Base-by-base conservation (phyloP, 75 land plant species). In the Cryptomeria japonica region DNA sequence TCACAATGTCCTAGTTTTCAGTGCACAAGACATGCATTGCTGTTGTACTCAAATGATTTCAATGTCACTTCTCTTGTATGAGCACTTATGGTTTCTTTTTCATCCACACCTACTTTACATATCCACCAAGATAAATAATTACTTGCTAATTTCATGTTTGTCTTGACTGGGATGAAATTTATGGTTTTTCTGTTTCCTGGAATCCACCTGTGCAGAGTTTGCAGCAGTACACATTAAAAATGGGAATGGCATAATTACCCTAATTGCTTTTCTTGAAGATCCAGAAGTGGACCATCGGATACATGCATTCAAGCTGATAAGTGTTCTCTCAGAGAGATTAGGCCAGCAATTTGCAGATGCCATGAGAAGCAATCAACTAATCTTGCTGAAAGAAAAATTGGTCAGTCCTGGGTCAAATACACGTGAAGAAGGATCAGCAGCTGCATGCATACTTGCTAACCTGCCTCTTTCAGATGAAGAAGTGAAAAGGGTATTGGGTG, bases 361-460 rank as follows among this genome's bases (percentile, higher is more conserved):
- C 9, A 88, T 94, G 32, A 89, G 87, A 39, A 83, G 85, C 12
- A 75, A 86, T 53, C 91, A 89, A 61, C 86, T 94, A 9, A 14
- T 42, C 49, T 39, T 86, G 6, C 85, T 94, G 18, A 93, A 92
- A 88, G 93, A 93, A 70, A 89, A 88, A 32, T 72, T 93, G 46
- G 31, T 90, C 36, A 88, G 70, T 42, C 34, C 89, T 44, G 89
- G 89, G 36, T 73, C 68, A 28, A 83, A 72, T 51, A 32, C 84
- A 31, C 38, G 73, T 49, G 87, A 80, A 51, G 94, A 92, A 84
- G 90, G 89, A 79, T 84, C 89, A 37, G 90, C 91, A n/a, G 93
- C 92, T 34, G 94, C 94, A 18, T 87, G 79, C 70, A 89, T 93
- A 80, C 89, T 94, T 51, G 93, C 92, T 39, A 89, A 93, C 68